Base-by-base conservation (phyloP, 805 yeast genomes). In the Maudiozyma barnettii region DNA sequence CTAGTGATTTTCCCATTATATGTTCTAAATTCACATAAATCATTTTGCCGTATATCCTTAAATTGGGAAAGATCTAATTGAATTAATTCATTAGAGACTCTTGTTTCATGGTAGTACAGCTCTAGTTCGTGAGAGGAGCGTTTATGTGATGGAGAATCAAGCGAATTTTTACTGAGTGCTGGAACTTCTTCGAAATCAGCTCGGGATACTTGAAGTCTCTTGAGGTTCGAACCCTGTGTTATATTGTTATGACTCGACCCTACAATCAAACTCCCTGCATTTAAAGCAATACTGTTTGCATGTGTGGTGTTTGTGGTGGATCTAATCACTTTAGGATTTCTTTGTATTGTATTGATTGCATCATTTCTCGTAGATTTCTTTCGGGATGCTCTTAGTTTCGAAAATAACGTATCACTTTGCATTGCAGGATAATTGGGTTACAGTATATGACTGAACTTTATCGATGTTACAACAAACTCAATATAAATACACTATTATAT, bases 11-110 rank as follows among this genome's bases (percentile, higher is more conserved):
- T 47, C 39, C 57, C 58, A 44, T 66, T 69, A 26, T 75, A 70
- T 29, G 81, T 73, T 51, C 71, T 75, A 40, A 84, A 56, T 61
- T 87, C 95, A 20, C 87, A 90, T 7, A 86, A 65, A 57, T 84
- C 86, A 16, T 95, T 96, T n/a, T 73, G 79, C 46, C 70, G 69
- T 1, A 85, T 76, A 0, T 82, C 84, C 0, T 86, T 83, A 0
- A 86, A 53, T 3, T 77, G 66, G 0, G 69, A 57, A 18, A 80
- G 64, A 57, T 87, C 90, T 1, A 89, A 57, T 41, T 83, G 61
- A 2, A 89, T 84, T 35, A 77, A 78, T 35, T 79, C 81, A 1
- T 68, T 39, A 1, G 81, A 77, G 0, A 75, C 69, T 21, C 86
- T 66, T 4, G 76, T 54, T 51, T 89, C 96, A 58, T 90, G 97